Base-by-base conservation (phyloP, 2,329 filamentous ascomycete species). In the Fonsecaea multimorphosa region DNA sequence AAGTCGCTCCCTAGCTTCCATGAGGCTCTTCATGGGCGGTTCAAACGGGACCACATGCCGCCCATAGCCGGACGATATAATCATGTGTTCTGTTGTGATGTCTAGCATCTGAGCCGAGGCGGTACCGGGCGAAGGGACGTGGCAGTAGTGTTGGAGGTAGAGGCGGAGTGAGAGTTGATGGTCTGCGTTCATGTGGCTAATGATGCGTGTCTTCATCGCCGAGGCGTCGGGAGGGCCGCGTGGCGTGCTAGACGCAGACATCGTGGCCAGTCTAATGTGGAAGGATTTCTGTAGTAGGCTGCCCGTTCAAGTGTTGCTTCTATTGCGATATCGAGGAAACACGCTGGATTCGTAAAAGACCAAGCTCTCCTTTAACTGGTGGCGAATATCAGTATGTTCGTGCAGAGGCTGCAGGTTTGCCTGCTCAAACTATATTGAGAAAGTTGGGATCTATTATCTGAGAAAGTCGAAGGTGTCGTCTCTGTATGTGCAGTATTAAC, bases 151-250 rank as follows among this genome's bases (percentile, higher is more conserved):
- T 69, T 88, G 88, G n/a, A 96, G 86, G 78, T 93, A 96, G 74
- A 90, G 85, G 64, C 85, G 81, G 57, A 97, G 87, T 64, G 92
- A 91, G 72, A 87, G 84, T 58, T 84, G 81, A 79, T 97, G 94
- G 77, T 94, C 90, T 51, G 82, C 81, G 80, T 97, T 97, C 91
- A 97, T 95, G 82, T 97, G 93, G 36, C 83, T 83, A 74, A 94
- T 86, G 76, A 92, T 89, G 65, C 88, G 86, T 64, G 82, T 31
- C 40, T 69, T 67, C 58, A 69, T 64, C 2, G 65, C 67, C 36
- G 61, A 59, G 9, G 63, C 14, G 53, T 67, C 61, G 2, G 64
- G 64, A 29, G 67, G 51, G 6, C 58, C 59, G 24, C 67, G 61
- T 27, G 54, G 44, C 12, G 44, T 12, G 44, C 12, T 59, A 32